These are phyloP conservation scores for Ceratocystiopsis sp. DNA, from an alignment of 2,329 filamentous ascomycete genomes.

Conservation along the genomic window DNA sequence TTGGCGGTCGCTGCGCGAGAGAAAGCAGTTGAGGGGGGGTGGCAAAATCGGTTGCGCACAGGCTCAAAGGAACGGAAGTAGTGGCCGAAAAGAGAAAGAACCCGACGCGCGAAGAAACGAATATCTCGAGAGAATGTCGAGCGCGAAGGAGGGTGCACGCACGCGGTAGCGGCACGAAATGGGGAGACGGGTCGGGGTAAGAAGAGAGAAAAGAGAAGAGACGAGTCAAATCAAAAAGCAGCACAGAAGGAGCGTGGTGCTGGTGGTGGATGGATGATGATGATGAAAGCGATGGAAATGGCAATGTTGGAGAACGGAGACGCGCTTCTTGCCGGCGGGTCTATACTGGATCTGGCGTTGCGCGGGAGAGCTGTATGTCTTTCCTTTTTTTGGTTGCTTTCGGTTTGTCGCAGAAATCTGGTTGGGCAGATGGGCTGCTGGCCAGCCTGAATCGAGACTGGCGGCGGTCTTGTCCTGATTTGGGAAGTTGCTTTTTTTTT, in stretches of 20 bases:
- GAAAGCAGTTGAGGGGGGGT: too few relatives aligned
- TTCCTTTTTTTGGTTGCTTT: constrained; percentile 16
- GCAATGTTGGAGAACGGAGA: not conserved
- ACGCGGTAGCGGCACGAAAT: too few relatives aligned
- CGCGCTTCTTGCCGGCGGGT: constrained; percentile 28
- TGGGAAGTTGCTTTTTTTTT: constrained; percentile 4
- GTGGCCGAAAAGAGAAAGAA: too few relatives aligned
- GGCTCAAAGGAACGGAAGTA: too few relatives aligned
- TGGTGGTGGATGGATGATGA: not conserved
- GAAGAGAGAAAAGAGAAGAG: too few relatives aligned
- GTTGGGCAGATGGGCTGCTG: constrained; percentile 23
- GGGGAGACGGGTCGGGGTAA: too few relatives aligned
- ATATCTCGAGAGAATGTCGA: too few relatives aligned
- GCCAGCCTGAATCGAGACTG: constrained; percentile 28
- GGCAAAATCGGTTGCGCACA: too few relatives aligned
- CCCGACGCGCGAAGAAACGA: too few relatives aligned
- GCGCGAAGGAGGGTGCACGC: too few relatives aligned
- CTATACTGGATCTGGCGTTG: constrained; percentile 49
- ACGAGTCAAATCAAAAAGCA: not conserved
- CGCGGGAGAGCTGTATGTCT: constrained; percentile 25
- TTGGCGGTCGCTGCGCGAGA: too few relatives aligned
- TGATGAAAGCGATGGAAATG: not conserved
- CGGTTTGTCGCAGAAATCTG: constrained; percentile 33
- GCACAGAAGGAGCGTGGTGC: too few relatives aligned
- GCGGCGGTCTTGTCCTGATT: constrained; percentile 17